Percentiles rank a stretch among this genome's conserved stretches.
These are phyloP conservation scores for Aspergillus fructus DNA, from an alignment of 2,329 filamentous ascomycete genomes.

Conservation along the genomic window DNA sequence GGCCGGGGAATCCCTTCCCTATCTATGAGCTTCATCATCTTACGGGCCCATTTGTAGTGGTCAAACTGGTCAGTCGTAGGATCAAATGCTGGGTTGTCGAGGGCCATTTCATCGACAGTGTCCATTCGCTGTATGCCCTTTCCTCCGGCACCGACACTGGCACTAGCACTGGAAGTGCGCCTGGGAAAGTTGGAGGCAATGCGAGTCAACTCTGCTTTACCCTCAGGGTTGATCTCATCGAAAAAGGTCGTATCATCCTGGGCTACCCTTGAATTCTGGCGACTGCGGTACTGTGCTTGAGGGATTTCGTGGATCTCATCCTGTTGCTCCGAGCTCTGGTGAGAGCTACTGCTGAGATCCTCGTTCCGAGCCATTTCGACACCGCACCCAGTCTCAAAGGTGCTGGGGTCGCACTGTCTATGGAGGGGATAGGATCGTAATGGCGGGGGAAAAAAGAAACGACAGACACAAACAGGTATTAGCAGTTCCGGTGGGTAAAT, in stretches of 20 bases:
- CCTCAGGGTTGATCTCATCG: slow-evolving; percentile 27
- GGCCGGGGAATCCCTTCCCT: slow-evolving; percentile 54
- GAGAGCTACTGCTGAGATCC: slow-evolving; percentile 6
- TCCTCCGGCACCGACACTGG: slow-evolving; percentile 5
- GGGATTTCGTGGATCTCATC: slow-evolving; percentile 17
- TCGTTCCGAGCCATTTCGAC: slow-evolving; percentile 14
- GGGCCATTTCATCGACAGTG: slow-evolving; percentile 39
- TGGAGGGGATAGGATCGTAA: neutral
- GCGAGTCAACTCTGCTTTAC: slow-evolving; percentile 26
- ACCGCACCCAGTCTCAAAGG: neutral
- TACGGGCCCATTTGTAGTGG: slow-evolving; percentile 53
- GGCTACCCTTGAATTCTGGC: slow-evolving; percentile 14
- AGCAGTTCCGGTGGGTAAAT: neutral
- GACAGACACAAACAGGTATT: neutral
- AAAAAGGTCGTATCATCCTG: slow-evolving; percentile 23
- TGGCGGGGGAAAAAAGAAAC: neutral
- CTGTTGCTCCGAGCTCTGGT: slow-evolving; percentile 15
- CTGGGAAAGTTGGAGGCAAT: slow-evolving; percentile 32
- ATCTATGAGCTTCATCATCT: slow-evolving; percentile 52
- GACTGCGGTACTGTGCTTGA: slow-evolving; percentile 13
- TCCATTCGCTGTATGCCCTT: slow-evolving; percentile 28
- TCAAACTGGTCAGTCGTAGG: slow-evolving; percentile 54
- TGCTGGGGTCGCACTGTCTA: neutral
- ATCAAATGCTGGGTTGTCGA: slow-evolving; percentile 53
- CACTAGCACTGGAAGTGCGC: slow-evolving; percentile 16